Base-by-base conservation (phyloP, 257 asterid genomes). In the Rhazya stricta region DNA sequence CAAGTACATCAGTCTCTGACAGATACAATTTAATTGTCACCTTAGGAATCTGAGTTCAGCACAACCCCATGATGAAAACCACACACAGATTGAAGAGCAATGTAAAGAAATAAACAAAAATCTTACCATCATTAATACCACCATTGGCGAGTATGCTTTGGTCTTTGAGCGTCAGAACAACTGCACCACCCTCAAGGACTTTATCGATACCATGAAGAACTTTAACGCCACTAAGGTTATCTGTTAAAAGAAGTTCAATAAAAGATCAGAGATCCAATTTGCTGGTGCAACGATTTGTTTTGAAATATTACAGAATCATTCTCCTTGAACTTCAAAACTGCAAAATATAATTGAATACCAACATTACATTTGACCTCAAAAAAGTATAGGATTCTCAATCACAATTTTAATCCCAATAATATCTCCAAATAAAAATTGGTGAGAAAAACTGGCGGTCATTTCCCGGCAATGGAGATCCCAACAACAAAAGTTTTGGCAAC, bases 1-100 rank as follows among this genome's bases (percentile, higher is more conserved):
- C 99, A 77, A 95, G 98, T 87, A 84, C 85, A 88, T 95, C 99
- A 87, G 86, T 83, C 93, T 92, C 99, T 94, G 99, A 86, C 80
- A 88, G 85, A 90, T 85, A 94, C 86, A 91, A 87, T 76, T 83
- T 84, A 92, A 88, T 65, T 80, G 84, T 84, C 96, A 94, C 94
- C 96, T 87, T 83, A 89, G 93, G 90, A 89, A 92, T 94, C 96
- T 89, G 96, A 89, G 90, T 84, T 91, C 94, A 91, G 88, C 82
- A 85, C 74, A 87, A 90, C 83, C 80, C 85, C 77, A 79, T 75
- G 74, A 76, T 71, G 80, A 80, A 83, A 67, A 54, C 45, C 50
- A 51, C 25, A 51, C 8, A 18, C 23, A 51, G 25, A n/a, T n/a
- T n/a, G n/a, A n/a, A n/a, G n/a, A n/a, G n/a, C n/a, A n/a, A 56